Conservation (phyloP, 2,329 filamentous ascomycete genomes). For the Volutella citrinella region DNA sequence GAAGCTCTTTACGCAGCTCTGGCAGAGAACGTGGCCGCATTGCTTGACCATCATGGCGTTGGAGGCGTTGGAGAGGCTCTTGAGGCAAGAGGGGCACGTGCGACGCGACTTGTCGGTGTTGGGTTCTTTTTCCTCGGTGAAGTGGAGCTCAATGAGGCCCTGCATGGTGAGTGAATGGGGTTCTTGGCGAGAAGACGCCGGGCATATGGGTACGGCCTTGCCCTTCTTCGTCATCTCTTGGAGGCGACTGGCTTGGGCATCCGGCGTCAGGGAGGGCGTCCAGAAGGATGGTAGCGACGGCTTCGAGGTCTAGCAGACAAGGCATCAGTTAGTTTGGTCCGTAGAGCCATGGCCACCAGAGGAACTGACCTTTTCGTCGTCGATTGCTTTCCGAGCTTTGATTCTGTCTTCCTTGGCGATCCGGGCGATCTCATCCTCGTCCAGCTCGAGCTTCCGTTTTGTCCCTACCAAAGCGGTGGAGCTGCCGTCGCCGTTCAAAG, state of each 20-base stretch:
- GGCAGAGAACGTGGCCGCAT: slow-evolving; percentile 90
- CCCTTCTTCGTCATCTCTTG: slow-evolving; percentile 55
- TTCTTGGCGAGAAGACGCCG: slow-evolving; percentile 63
- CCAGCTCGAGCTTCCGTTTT: slow-evolving; percentile 74
- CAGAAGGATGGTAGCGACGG: slow-evolving; percentile 82
- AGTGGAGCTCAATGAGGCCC: slow-evolving; percentile 70
- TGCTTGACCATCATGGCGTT: slow-evolving; percentile 80
- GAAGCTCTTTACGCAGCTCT: slow-evolving; percentile 80
- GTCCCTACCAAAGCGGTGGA: slow-evolving; percentile 19
- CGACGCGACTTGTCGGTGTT: slow-evolving; percentile 42
- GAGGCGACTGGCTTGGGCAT: slow-evolving; percentile 42
- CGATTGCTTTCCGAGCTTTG: slow-evolving; percentile 67
- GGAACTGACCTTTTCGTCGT: slow-evolving; percentile 63
- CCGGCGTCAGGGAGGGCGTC: slow-evolving; percentile 80
- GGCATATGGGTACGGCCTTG: slow-evolving; percentile 73
- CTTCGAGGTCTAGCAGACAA: slow-evolving; percentile 51
- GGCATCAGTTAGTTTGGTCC: slow-evolving; percentile 11
- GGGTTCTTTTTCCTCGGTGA: slow-evolving; percentile 64
- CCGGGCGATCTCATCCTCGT: slow-evolving; percentile 70
- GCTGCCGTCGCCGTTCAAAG: slow-evolving; percentile 5
- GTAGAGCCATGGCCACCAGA: no score
- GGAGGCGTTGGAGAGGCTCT: slow-evolving; percentile 75
- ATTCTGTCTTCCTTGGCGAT: slow-evolving; percentile 68
- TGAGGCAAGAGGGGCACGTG: slow-evolving; percentile 82
- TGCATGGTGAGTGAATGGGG: slow-evolving; percentile 78